Base-by-base conservation (phyloP, 345 rosid species). In the Euphorbia tirucalli region DNA sequence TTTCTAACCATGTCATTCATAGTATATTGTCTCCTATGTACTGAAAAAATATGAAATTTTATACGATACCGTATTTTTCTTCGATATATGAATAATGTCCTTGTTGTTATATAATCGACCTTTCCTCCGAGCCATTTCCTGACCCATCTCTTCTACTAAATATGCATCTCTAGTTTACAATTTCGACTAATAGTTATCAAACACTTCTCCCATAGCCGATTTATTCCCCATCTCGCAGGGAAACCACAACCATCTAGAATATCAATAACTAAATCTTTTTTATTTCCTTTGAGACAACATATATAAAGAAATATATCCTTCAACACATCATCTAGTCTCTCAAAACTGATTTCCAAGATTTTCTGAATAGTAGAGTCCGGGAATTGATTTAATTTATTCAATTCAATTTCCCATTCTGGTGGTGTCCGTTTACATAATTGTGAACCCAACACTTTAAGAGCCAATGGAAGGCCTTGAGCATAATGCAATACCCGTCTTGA, bases 221-320 rank as follows among this genome's bases (percentile, higher is more conserved):
- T n/a, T 63, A 63, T 63, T 41, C 67, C 67, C 48, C 16, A 18
- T 16, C 14, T 21, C 4, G 44, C 2, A 63, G 49, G 14, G 19
- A 63, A 21, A 63, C 50, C 49, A 37, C 49, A 63, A 0, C 67
- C 67, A 8, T 63, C 28, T 7, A 63, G 28, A n/a, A 41, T 39
- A 1, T 41, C 13, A 16, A 0, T 16, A 0, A 61, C 16, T 15
- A 8, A 2, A 7, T 63, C 67, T 41, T 11, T 22, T 16, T 21
- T 3, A 1, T 9, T 0, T 4, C 67, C 49, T 63, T 63, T 39
- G 16, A 63, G 41, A 15, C 39, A 63, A 39, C 49, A 63, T 7
- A 63, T 35, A 13, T 63, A 25, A 39, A 63, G 67, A 63, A 63
- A 63, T 39, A 61, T 61, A n/a, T 32, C 46, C 65, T 61, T 61